Conservation (phyloP, 257 asterid species). For the Fraxinus excelsior region DNA sequence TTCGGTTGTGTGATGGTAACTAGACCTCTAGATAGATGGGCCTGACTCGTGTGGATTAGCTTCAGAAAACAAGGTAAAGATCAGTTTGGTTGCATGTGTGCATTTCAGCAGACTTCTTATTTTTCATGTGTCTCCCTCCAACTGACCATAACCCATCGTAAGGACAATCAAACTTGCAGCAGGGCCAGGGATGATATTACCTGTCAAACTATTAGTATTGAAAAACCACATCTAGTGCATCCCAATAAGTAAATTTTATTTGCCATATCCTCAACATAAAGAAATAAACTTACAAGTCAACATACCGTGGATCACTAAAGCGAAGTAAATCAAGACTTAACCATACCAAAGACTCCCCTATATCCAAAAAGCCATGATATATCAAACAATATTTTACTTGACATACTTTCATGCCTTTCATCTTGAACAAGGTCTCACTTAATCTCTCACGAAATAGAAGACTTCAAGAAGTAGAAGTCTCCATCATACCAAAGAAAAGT, state of each 20-base stretch:
- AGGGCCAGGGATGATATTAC: neutral
- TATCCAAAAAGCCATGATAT: no score
- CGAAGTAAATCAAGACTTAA: no score
- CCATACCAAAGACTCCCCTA: no score
- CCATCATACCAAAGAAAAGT: neutral
- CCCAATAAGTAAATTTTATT: neutral
- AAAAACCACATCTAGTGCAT: constrained; percentile 9
- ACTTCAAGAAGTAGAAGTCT: neutral
- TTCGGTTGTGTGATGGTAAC: no score
- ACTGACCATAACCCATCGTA: neutral
- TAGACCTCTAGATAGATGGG: no score
- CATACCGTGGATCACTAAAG: neutral
- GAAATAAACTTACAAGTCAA: constrained; percentile 8
- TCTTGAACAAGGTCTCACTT: no score
- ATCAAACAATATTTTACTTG: no score
- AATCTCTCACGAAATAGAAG: no score
- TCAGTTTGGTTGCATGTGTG: constrained; percentile 3
- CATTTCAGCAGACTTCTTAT: neutral
- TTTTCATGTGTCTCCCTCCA: constrained; percentile 1
- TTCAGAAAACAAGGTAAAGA: neutral
- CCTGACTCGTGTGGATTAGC: no score
- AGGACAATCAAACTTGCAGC: constrained; percentile 1
- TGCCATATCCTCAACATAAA: constrained; percentile 14
- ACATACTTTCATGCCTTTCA: no score
- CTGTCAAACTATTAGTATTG: neutral